These are phyloP conservation scores for Stephania yunnanensis DNA, from an alignment of 164 flowering plant species.

Conservation along the genomic window DNA sequence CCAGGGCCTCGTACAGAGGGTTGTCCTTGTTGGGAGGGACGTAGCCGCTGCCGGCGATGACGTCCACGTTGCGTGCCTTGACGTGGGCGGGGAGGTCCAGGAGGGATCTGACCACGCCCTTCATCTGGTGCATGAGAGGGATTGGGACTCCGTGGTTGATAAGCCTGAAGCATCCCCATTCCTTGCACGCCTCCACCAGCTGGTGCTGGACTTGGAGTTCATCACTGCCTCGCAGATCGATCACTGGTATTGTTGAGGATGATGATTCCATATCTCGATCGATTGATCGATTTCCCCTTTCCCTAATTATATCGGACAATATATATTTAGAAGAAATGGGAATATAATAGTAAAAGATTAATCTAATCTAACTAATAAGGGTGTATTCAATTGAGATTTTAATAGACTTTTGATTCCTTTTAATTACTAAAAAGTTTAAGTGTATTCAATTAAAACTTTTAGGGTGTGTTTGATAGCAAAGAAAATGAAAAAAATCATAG, in stretches of 20 bases:
- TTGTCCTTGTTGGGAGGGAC: constrained; percentile 37
- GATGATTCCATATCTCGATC: background rate
- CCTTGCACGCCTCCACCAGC: constrained; percentile 46
- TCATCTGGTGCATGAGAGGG: constrained; percentile 52
- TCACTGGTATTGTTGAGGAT: constrained; percentile 34
- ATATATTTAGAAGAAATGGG: too few relatives aligned
- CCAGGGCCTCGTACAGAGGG: constrained; percentile 70
- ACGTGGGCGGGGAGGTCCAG: constrained; percentile 55
- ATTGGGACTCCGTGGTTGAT: constrained; percentile 45
- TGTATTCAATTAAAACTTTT: too few relatives aligned
- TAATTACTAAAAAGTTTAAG: too few relatives aligned
- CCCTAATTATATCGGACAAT: too few relatives aligned
- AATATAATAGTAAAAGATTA: too few relatives aligned
- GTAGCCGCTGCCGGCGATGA: constrained; percentile 60
- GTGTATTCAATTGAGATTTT: too few relatives aligned
- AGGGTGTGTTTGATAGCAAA: too few relatives aligned
- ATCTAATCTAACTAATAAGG: too few relatives aligned
- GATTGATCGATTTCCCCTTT: background rate
- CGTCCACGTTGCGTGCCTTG: constrained; percentile 51
- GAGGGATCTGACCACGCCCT: constrained; percentile 39
- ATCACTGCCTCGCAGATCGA: constrained; percentile 36
- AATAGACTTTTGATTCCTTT: too few relatives aligned
- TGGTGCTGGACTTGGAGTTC: constrained; percentile 19
- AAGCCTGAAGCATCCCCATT: constrained; percentile 71
- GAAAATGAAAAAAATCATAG: too few relatives aligned